phyloP scores from a whole-genome alignment of 352 stramenopile species.

The Globisporangium ultimum region DNA sequence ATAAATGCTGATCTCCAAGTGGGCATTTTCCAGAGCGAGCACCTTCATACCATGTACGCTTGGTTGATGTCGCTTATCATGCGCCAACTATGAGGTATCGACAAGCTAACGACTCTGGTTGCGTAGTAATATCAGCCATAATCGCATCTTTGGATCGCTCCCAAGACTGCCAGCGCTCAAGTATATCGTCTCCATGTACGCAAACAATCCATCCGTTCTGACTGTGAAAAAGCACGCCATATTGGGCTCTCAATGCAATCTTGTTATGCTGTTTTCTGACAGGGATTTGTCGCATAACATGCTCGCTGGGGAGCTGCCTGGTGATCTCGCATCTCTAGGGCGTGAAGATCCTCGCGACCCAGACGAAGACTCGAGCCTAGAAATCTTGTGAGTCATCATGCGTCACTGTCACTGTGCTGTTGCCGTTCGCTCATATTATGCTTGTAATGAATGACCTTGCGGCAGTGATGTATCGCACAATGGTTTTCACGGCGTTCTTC shows the following conservation, averaged over 20 bases:
- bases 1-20: constrained; percentile 30
- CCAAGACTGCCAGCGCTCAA: constrained; percentile 27
- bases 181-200: constrained; percentile 40
- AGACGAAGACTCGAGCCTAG: constrained; percentile 38
- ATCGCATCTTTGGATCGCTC: constrained; percentile 37
- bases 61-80: too few relatives aligned
- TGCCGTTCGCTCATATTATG: background rate
- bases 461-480: constrained; percentile 53
- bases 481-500: constrained; percentile 31
- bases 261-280: background rate
- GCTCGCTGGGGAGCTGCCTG: constrained; percentile 36
- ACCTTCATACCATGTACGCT: constrained; percentile 48
- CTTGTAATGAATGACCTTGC: background rate
- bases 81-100: background rate
- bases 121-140: constrained; percentile 49
- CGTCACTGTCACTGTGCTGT: too few relatives aligned
- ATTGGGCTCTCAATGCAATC: too few relatives aligned
- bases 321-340: constrained; percentile 33
- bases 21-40: constrained; percentile 41
- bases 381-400: constrained; percentile 34
- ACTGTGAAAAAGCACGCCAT: too few relatives aligned
- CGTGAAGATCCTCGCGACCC: constrained; percentile 48
- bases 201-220: too few relatives aligned
- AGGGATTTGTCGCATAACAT: constrained; percentile 60
- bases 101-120: background rate